Conservation (phyloP, 192 early-diverging fungal species). For the Gamsiella multidivaricata region DNA sequence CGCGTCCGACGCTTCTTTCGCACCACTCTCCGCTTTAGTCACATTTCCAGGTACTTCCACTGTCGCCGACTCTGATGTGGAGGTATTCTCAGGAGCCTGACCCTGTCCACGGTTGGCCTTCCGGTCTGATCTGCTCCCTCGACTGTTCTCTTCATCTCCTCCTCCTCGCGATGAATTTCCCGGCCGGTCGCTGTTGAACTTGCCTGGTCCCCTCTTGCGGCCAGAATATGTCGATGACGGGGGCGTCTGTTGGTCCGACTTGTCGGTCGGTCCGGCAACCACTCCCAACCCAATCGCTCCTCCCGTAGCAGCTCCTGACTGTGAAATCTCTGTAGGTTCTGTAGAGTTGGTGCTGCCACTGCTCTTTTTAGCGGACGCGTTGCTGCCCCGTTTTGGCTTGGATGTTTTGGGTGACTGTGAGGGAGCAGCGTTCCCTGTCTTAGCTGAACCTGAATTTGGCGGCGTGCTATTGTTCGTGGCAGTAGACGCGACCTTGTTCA, state of each 20-base stretch:
- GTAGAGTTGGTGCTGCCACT: too few species aligned
- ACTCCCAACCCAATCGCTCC: too few species aligned
- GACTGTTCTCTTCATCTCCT: background rate
- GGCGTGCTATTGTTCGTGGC: too few species aligned
- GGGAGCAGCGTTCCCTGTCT: background rate
- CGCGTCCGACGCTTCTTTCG: background rate
- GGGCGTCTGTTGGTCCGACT: too few species aligned
- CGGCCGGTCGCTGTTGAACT: background rate
- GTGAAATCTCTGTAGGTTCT: too few species aligned
- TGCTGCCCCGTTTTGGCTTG: constrained; percentile 4
- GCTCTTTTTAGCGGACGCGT: too few species aligned
- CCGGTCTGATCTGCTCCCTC: constrained; percentile 1
- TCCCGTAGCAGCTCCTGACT: too few species aligned
- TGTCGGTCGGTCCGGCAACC: too few species aligned
- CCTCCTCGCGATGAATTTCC: background rate
- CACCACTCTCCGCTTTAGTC: too few species aligned
- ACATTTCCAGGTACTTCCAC: background rate
- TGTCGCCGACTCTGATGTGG: background rate
- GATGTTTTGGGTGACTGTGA: background rate
- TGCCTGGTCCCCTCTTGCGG: too few species aligned
- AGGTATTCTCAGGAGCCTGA: background rate
- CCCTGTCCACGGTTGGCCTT: background rate
- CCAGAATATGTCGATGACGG: background rate
- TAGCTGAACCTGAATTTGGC: background rate
- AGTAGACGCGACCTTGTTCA: too few species aligned